Percentiles rank a stretch among this genome's conserved stretches.
These are phyloP conservation scores for Rubroshorea leprosula DNA, from an alignment of 345 rosid species.

Conservation along the genomic window DNA sequence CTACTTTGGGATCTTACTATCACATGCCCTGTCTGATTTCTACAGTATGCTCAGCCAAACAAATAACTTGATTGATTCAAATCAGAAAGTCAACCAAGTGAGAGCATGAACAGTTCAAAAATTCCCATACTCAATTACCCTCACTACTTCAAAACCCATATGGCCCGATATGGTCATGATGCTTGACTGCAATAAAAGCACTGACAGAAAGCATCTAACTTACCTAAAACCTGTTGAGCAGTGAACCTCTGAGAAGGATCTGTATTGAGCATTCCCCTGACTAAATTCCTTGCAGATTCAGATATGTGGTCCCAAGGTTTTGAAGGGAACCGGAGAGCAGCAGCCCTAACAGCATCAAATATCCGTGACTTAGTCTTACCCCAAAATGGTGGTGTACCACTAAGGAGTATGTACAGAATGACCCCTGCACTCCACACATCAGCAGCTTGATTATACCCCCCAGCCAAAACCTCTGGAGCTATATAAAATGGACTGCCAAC, in stretches of 20 bases:
- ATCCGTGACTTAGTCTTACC: constrained; percentile 63
- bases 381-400: constrained; percentile 70
- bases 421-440: constrained; percentile 78
- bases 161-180: background rate
- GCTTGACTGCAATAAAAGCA: background rate
- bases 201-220: constrained; percentile 13
- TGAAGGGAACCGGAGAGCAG: constrained; percentile 59
- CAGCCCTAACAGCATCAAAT: constrained; percentile 56
- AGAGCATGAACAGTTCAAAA: too few species aligned
- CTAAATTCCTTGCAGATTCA: constrained; percentile 47
- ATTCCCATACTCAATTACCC: too few species aligned
- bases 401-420: constrained; percentile 58
- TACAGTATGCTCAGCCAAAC: background rate
- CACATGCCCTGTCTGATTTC: background rate
- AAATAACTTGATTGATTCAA: background rate
- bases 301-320: constrained; percentile 48
- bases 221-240: constrained; percentile 59
- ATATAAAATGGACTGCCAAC: constrained; percentile 74
- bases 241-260: constrained; percentile 44
- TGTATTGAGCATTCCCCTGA: constrained; percentile 51
- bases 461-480: constrained; percentile 64
- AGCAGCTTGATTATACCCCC: constrained; percentile 66
- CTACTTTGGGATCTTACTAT: background rate
- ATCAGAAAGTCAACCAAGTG: background rate
- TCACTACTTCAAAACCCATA: background rate